Percentiles rank a stretch among this genome's conserved stretches.
Evolutionary conservation across 371 early-diverging fungal species (phyloP).

Genomic region (Mortierella sp.): DNA sequence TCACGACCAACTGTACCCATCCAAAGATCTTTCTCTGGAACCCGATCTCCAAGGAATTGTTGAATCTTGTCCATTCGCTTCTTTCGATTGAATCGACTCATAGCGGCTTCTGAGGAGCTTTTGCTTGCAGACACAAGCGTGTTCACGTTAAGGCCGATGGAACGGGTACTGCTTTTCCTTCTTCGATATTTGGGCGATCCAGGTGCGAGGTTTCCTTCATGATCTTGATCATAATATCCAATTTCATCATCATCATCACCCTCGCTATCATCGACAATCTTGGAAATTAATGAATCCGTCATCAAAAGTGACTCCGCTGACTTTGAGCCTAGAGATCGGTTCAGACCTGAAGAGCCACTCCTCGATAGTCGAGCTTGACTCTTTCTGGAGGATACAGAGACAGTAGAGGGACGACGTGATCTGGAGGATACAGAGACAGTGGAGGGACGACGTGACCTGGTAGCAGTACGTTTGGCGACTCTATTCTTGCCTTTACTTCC

Average conservation of each 20-base stretch:
- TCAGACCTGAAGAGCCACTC: neutral
- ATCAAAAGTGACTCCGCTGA: slow-evolving; percentile 23
- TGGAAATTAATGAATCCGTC: slow-evolving; percentile 3
- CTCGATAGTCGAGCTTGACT: slow-evolving; percentile 3
- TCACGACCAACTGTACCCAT: slow-evolving; percentile 48
- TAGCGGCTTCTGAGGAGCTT: neutral
- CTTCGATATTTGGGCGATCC: slow-evolving; percentile 6
- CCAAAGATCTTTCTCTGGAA: slow-evolving; percentile 52
- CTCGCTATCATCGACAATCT: neutral
- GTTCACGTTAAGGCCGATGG: slow-evolving; percentile 5
- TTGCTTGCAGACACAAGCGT: neutral
- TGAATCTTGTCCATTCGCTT: slow-evolving; percentile 56
- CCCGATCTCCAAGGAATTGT: slow-evolving; percentile 51
- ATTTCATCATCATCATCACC: slow-evolving; percentile 16
- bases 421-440: slow-evolving; percentile 13
- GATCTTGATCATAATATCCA: neutral
- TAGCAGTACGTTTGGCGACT: slow-evolving; percentile 6
- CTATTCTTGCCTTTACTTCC: slow-evolving; percentile 12
- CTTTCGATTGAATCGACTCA: slow-evolving; percentile 39
- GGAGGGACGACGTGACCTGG: slow-evolving; percentile 21
- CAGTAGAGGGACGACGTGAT: slow-evolving; percentile 21
- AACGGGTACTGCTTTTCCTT: slow-evolving; percentile 5
- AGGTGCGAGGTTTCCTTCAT: neutral
- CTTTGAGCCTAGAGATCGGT: neutral
- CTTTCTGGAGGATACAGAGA: slow-evolving; percentile 7